Evolutionary conservation across 768 basidiomycete species (phyloP), one percentile per base, ranked within the genome.

Genomic region (Tulasnella sp.): DNA sequence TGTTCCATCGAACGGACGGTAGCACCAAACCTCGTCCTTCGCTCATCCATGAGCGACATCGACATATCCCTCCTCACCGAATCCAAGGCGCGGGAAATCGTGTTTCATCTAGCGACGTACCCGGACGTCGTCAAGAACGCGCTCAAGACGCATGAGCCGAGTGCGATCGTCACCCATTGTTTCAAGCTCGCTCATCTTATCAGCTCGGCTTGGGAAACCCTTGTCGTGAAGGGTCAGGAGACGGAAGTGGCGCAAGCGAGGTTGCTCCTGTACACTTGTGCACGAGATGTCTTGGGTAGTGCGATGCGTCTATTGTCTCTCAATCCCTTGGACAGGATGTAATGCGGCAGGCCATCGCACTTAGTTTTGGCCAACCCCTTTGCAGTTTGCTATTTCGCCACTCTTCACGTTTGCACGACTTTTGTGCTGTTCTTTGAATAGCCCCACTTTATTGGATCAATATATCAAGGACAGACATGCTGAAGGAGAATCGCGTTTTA

Each of bases 301-400:
- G 85, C 88, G 45, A 86, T 99, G 87, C 77, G 83, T 68, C 69
- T 98, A 72, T 70, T 99, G 67, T 95, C 87, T 65, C 79, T 97
- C 65, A 80, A 83, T 48, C 95, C 95, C 8, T 73, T 99, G 56
- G 91, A 96, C 73, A 77, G 91, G 70, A 98, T 98, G 95, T 98
- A 75, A 62, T n/a, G n/a, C n/a, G n/a, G n/a, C n/a, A n/a, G n/a
- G n/a, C n/a, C n/a, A n/a, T n/a, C n/a, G n/a, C n/a, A n/a, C n/a
- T n/a, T n/a, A n/a, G n/a, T n/a, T n/a, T n/a, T n/a, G n/a, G n/a
- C n/a, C n/a, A n/a, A n/a, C n/a, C n/a, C n/a, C n/a, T n/a, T n/a
- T n/a, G n/a, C n/a, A n/a, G n/a, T n/a, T n/a, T n/a, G n/a, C n/a
- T n/a, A n/a, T n/a, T n/a, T n/a, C n/a, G n/a, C n/a, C n/a, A n/a